Base-by-base conservation (phyloP, 805 yeast species). In the Teunomyces stri region DNA sequence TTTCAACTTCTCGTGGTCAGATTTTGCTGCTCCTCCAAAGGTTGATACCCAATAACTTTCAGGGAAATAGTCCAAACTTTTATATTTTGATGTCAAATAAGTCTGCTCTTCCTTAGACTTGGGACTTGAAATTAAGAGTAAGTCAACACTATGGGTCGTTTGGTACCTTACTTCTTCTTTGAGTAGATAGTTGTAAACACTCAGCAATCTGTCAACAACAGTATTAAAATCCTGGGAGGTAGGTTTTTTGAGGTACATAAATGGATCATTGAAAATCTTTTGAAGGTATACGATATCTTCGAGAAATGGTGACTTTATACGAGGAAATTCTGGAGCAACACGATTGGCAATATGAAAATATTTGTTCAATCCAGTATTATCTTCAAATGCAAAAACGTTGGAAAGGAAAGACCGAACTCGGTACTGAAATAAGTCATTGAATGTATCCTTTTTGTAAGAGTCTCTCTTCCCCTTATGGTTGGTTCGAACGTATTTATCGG, bases 331-430 rank as follows among this genome's bases (percentile, higher is more conserved):
- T 7, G 59, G 54, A 6, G 54, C 51, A 10, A 47, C 53, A 35
- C 70, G 52, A 42, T 65, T 62, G 10, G 76, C 63, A 1, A 56
- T 40, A 20, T 60, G 52, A 47, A 70, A 71, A 49, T 67, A 67
- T 55, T 70, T 70, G 53, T 73, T 73, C 45, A 73, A 60, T 1
- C 78, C 78, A 3, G 78, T 73, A 52, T 69, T 72, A 48, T 73
- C 78, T 42, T 72, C 77, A 35, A 71, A 58, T 12, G 62, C 55
- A 42, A 73, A 61, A 12, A 70, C 45, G 28, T 59, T 61, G 15
- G 73, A 55, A 18, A 70, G 55, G 44, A 70, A 72, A 1, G 52
- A 43, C 31, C 74, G 57, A 4, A 72, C 69, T 25, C 75, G 57
- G 31, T 59, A 64, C 34, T 70, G 72, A 28, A 72, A 56, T n/a